phyloP scores from a whole-genome alignment of 345 rosid genomes.

The Brassica rapa region DNA sequence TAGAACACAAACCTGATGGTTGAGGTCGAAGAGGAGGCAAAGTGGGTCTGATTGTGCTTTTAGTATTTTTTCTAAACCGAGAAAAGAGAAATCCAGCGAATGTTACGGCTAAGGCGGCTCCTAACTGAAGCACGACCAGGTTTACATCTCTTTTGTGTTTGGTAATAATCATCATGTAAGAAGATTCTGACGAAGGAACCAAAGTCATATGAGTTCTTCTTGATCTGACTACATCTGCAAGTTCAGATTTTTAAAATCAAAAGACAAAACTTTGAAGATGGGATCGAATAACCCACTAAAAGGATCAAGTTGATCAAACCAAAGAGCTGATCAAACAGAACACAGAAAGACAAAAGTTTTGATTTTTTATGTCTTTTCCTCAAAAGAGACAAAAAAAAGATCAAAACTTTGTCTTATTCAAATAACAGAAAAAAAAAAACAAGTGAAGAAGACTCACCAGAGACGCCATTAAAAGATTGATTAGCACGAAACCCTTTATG shows the following conservation, averaged over 20 bases:
- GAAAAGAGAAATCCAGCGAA: slow-evolving; percentile 71
- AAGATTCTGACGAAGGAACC: not conserved
- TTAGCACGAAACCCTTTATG: not conserved
- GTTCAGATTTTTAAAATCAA: not conserved
- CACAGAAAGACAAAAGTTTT: not conserved
- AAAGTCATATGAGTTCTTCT: slow-evolving; percentile 4
- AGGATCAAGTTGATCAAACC: not conserved
- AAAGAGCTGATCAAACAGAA: not conserved
- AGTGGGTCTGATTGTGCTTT: slow-evolving; percentile 44
- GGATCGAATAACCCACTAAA: slow-evolving; percentile 13
- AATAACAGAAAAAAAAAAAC: slow-evolving; percentile 4
- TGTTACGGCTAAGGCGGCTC: slow-evolving; percentile 71
- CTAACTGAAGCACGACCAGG: slow-evolving; percentile 58
- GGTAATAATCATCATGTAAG: slow-evolving; percentile 25
- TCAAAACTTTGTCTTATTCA: slow-evolving; percentile 22
- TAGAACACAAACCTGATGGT: slow-evolving; percentile 32
- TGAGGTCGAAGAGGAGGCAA: slow-evolving; percentile 37
- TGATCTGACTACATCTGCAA: slow-evolving; percentile 19
- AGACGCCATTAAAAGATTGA: slow-evolving; percentile 1
- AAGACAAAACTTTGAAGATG: slow-evolving; percentile 1
- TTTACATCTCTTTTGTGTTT: slow-evolving; percentile 56
- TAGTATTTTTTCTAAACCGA: slow-evolving; percentile 44
- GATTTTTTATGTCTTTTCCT: slow-evolving; percentile 1
- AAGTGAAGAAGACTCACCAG: slow-evolving; percentile 20
- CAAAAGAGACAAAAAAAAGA: not conserved